Evolutionary conservation across 345 rosid species (phyloP).

Genomic region (Carallia brachiata): DNA sequence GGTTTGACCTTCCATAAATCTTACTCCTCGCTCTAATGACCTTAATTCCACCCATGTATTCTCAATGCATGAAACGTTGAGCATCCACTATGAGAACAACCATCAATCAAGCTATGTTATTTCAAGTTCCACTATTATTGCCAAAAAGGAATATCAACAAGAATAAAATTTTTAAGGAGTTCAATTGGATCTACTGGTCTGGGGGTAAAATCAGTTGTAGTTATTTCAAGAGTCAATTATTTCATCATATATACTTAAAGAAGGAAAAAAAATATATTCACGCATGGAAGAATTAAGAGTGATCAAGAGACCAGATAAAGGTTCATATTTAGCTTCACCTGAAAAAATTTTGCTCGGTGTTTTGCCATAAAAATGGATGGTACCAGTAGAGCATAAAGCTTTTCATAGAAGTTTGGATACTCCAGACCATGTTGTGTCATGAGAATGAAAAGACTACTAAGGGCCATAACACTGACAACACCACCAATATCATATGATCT

Average conservation of each 20-base stretch:
- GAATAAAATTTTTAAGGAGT: not conserved
- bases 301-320: not conserved
- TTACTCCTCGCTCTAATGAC: not conserved
- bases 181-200: not conserved
- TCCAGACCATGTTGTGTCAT: constrained; percentile 87
- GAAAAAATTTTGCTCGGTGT: constrained; percentile 82
- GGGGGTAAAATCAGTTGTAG: no score
- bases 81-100: not conserved
- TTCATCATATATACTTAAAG: no score
- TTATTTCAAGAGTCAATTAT: no score
- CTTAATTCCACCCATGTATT: not conserved
- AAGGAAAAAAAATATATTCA: not conserved
- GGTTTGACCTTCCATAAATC: not conserved
- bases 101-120: not conserved
- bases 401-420: constrained; percentile 86
- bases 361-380: constrained; percentile 91
- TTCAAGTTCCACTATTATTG: no score
- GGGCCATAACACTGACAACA: constrained; percentile 94
- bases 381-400: constrained; percentile 67
- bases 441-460: constrained; percentile 87
- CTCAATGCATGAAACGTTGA: not conserved
- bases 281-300: not conserved
- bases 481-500: constrained; percentile 93
- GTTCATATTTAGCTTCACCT: constrained; percentile 45
- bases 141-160: not conserved